Evolutionary conservation across 331 rosid species (phyloP).

Genomic region (Arachis monticola): DNA sequence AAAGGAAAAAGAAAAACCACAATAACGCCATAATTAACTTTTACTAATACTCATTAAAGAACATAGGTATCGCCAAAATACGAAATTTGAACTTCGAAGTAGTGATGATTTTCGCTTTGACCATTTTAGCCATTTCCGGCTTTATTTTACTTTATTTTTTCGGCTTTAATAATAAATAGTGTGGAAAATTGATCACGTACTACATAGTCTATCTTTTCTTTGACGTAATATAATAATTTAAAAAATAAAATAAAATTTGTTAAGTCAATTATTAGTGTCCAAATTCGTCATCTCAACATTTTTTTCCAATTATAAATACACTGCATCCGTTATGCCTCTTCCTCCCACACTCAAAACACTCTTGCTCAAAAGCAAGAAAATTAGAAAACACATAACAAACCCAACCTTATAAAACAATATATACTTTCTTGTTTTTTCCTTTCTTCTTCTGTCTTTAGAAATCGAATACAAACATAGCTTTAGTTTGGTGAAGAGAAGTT

Average conservation of each 20-base stretch:
- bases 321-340: conserved; percentile 13
- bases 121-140: not conserved
- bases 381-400: not conserved
- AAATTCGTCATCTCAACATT: conserved; percentile 13
- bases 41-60: no score
- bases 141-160: not conserved
- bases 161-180: not conserved
- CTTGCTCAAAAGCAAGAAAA: conserved; percentile 6
- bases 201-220: not conserved
- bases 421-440: not conserved
- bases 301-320: conserved; percentile 42
- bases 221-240: not conserved
- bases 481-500: not conserved
- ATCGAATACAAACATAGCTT: not conserved
- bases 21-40: no score
- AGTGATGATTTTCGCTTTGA: not conserved
- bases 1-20: no score
- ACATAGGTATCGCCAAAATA: not conserved
- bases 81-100: no score
- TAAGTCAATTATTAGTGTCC: conserved; percentile 32
- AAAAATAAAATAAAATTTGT: not conserved
- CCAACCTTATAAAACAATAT: not conserved
- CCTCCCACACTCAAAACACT: conserved; percentile 18
- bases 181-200: not conserved
- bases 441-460: not conserved